Conservation (phyloP, 2,329 filamentous ascomycete species). For the Phoma sp. region DNA sequence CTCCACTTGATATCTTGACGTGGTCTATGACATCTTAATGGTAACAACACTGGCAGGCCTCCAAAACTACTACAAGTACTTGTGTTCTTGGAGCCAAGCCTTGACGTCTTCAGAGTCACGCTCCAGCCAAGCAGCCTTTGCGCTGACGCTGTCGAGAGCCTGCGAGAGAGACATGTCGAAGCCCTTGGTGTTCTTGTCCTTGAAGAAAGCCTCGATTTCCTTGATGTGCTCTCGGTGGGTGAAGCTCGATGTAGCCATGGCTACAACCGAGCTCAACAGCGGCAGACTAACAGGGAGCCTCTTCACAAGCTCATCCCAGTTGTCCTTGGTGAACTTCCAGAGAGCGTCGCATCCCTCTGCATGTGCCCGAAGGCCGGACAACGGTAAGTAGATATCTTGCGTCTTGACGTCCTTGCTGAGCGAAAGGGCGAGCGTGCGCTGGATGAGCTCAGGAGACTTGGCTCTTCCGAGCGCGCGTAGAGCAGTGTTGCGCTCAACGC, state of each 20-base stretch:
- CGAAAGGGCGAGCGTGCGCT: slow-evolving; percentile 77
- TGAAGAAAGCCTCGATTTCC: slow-evolving; percentile 81
- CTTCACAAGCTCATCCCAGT: slow-evolving; percentile 85
- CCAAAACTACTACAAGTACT: slow-evolving; percentile 55
- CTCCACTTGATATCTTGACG: not conserved
- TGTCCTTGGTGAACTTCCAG: slow-evolving; percentile 81
- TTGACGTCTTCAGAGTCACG: slow-evolving; percentile 80
- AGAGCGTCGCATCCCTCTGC: slow-evolving; percentile 78
- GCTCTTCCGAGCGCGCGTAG: slow-evolving; percentile 82
- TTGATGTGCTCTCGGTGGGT: slow-evolving; percentile 76
- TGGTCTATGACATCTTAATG: too few species aligned
- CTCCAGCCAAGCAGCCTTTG: slow-evolving; percentile 81
- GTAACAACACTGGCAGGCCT: not conserved
- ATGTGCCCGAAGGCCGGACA: slow-evolving; percentile 78
- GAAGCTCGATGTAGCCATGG: slow-evolving; percentile 81
- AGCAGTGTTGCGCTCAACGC: slow-evolving; percentile 90
- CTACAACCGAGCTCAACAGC: slow-evolving; percentile 84
- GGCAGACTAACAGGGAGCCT: slow-evolving; percentile 84
- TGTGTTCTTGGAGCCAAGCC: slow-evolving; percentile 70
- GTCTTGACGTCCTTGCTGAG: slow-evolving; percentile 85
- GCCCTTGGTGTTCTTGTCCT: slow-evolving; percentile 79
- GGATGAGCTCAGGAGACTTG: slow-evolving; percentile 77
- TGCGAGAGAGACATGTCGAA: slow-evolving; percentile 91
- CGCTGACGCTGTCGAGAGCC: slow-evolving; percentile 80
- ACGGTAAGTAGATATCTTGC: slow-evolving; percentile 91